Evolutionary conservation across 768 basidiomycete species (phyloP).

Genomic region (Tulasnella sp.): DNA sequence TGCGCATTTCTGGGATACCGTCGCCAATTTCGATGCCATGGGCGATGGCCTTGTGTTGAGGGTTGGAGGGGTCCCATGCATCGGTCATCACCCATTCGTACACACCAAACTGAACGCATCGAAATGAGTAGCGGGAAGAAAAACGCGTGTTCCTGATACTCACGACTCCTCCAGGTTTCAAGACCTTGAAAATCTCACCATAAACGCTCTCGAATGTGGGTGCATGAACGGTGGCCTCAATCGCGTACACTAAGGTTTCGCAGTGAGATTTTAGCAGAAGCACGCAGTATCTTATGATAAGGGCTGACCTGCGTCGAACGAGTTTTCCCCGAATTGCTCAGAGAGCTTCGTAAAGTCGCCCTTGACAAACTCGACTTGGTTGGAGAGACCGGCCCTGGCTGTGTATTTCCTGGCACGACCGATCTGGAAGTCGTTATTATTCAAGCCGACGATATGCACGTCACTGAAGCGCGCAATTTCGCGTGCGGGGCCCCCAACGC

Average conservation of each 20-base stretch:
- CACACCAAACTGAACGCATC: constrained; percentile 47
- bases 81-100: constrained; percentile 99
- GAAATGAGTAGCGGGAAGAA: neutral
- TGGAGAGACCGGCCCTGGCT: constrained; percentile 54
- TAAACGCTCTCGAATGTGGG: constrained; percentile 95
- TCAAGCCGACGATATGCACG: constrained; percentile 69
- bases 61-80: constrained; percentile 72
- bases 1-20: constrained; percentile 96
- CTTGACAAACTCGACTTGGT: constrained; percentile 70
- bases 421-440: constrained; percentile 95
- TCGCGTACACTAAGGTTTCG: constrained; percentile 71
- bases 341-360: constrained; percentile 94
- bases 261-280: too few relatives aligned
- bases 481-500: constrained; percentile 92
- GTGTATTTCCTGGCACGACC: constrained; percentile 78
- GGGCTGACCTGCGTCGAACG: constrained; percentile 75
- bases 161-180: constrained; percentile 93
- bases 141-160: constrained; percentile 27
- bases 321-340: constrained; percentile 84
- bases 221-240: constrained; percentile 95
- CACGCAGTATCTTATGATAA: neutral
- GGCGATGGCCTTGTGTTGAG: constrained; percentile 78
- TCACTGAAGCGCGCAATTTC: constrained; percentile 90
- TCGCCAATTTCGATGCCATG: constrained; percentile 90
- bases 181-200: constrained; percentile 78